Base-by-base conservation (phyloP, 441 rosid genomes). In the Isatis lusitanica region DNA sequence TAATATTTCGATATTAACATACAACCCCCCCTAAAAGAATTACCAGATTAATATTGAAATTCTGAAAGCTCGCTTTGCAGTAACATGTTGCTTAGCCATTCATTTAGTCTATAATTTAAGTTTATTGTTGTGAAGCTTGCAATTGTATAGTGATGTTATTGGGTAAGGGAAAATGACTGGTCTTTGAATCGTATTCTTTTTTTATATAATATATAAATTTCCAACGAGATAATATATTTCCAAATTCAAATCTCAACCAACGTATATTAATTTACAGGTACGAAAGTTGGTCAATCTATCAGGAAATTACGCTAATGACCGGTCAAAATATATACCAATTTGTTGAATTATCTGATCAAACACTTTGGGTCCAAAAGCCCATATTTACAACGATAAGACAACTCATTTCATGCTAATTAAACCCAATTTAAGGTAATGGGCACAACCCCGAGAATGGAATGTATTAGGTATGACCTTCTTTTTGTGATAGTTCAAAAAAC, bases 111-210 rank as follows among this genome's bases (percentile, higher is more conserved):
- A 10, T 48, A 30, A 28, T 42, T 42, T 58, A 48, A 39, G 28
- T 59, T 70, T 12, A 8, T 5, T 8, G 21, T 15, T 40, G 43
- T 13, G n/a, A 60, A 44, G 16, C 7, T 17, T 56, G 24, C 30
- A 46, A 21, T 30, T 39, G 60, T 16, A 47, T 42, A 71, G 63
- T 63, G 39, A 68, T 59, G 39, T 63, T 78, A 66, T 52, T 79
- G 74, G 83, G 81, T 74, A 78, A 75, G 51, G 43, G 84, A 83
- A 82, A 82, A 68, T 55, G 82, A 85, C 84, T 12, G 36, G 26
- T 74, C 63, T 43, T 44, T 53, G 15, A 26, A 7, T 62, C 35
- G 12, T 18, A 9, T 52, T n/a, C 0, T 31, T 53, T 3, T n/a
- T n/a, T n/a, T n/a, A n/a, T 21, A 21, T 35, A 6, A 2, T 53